A percentile compares a stretch with the other conserved stretches of the same genome.
These are phyloP conservation scores for Candida vartiovaarae DNA, from an alignment of 805 yeast species.

Conservation along the genomic window DNA sequence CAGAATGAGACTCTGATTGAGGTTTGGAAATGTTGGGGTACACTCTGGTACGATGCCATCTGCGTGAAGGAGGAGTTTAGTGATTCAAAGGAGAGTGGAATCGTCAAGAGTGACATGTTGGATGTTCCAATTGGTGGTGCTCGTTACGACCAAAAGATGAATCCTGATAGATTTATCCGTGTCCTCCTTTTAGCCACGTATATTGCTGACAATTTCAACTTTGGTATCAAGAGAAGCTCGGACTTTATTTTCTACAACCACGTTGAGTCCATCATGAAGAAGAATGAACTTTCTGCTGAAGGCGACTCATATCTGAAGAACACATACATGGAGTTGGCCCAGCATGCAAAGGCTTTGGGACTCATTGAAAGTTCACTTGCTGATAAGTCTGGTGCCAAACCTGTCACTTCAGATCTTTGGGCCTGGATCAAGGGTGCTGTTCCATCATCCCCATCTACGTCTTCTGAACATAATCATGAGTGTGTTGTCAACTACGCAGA, in stretches of 20 bases:
- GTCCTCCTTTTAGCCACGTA: constrained; percentile 43
- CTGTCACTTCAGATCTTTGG: constrained; percentile 2
- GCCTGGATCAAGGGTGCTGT: constrained; percentile 5
- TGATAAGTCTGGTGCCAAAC: constrained; percentile 2
- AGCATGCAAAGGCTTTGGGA: constrained; percentile 10
- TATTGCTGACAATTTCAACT: constrained; percentile 44
- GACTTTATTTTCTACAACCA: constrained; percentile 21
- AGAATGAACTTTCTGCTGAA: constrained; percentile 1
- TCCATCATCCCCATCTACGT: not conserved
- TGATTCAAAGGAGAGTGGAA: constrained; percentile 46
- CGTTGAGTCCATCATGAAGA: constrained; percentile 9
- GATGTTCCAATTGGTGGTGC: constrained; percentile 65
- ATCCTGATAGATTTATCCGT: constrained; percentile 44
- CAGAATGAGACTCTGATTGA: constrained; percentile 62
- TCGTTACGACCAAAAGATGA: constrained; percentile 32
- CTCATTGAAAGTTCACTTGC: constrained; percentile 10
- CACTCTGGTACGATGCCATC: constrained; percentile 68
- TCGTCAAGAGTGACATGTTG: constrained; percentile 44
- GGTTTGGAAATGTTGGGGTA: constrained; percentile 83
- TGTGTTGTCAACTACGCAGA: constrained; percentile 7
- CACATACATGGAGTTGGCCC: constrained; percentile 9
- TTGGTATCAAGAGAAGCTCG: constrained; percentile 45
- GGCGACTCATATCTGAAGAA: constrained; percentile 6
- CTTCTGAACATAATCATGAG: not conserved
- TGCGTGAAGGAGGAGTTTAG: constrained; percentile 45